Percentiles rank a stretch among this genome's conserved stretches.
phyloP scores from a whole-genome alignment of 2,329 filamentous ascomycete species.

The Gaeumannomyces tritici region DNA sequence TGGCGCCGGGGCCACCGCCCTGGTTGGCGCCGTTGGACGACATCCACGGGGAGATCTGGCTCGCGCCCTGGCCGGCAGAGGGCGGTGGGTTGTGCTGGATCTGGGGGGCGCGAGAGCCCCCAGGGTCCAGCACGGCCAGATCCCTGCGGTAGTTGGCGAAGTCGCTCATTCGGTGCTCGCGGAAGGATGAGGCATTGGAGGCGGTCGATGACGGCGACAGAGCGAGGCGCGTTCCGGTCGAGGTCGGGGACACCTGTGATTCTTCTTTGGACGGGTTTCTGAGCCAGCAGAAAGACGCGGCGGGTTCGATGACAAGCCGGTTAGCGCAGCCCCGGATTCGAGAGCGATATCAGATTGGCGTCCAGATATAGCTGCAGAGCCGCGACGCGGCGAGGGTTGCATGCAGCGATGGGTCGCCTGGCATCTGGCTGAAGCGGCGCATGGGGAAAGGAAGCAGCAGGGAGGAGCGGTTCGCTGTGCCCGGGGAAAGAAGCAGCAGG shows the following conservation, averaged over 20 bases:
- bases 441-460: background rate
- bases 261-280: constrained; percentile 19
- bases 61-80: constrained; percentile 33
- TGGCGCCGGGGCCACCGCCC: constrained; percentile 22
- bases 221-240: constrained; percentile 31
- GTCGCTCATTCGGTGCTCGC: constrained; percentile 50
- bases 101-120: constrained; percentile 45
- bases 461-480: background rate
- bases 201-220: constrained; percentile 32
- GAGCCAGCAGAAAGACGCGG: background rate
- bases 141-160: constrained; percentile 64
- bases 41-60: constrained; percentile 52
- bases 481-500: background rate
- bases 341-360: background rate
- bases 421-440: background rate
- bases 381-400: background rate
- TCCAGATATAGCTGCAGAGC: background rate
- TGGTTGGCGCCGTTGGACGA: constrained; percentile 22
- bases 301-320: background rate
- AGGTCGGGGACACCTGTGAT: constrained; percentile 39
- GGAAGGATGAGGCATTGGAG: constrained; percentile 33
- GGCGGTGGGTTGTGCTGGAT: constrained; percentile 51
- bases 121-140: constrained; percentile 56
- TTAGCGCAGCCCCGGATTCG: background rate
- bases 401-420: background rate